These are phyloP conservation scores for Codiaeum variegatum DNA, from an alignment of 441 rosid species.

Conservation along the genomic window DNA sequence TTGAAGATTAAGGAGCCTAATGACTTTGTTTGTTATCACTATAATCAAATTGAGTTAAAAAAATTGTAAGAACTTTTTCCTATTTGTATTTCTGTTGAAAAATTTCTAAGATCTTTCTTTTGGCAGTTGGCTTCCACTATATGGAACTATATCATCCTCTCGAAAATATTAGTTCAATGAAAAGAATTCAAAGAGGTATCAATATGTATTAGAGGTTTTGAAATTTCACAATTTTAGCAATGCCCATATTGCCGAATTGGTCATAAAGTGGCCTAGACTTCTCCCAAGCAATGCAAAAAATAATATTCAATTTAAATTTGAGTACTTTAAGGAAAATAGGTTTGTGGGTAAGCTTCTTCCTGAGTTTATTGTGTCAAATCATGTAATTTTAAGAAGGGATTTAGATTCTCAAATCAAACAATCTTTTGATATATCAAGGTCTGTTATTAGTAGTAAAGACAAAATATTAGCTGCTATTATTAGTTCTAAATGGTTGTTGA, in stretches of 20 bases:
- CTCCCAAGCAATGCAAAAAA: not conserved
- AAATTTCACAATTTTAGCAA: constrained; percentile 15
- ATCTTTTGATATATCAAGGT: constrained; percentile 7
- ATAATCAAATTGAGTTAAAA: too few relatives aligned
- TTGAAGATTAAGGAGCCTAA: too few relatives aligned
- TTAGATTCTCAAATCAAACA: constrained; percentile 17
- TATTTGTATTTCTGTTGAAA: too few relatives aligned
- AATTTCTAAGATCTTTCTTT: too few relatives aligned
- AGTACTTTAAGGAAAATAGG: constrained; percentile 7
- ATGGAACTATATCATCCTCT: constrained; percentile 16
- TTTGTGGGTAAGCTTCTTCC: constrained; percentile 23
- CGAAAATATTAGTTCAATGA: constrained; percentile 2
- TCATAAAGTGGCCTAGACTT: not conserved
- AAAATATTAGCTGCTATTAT: not conserved
- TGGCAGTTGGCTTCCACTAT: constrained; percentile 16
- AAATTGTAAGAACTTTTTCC: too few relatives aligned
- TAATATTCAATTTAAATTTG: constrained; percentile 14
- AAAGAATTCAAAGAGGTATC: not conserved
- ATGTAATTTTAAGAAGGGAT: not conserved
- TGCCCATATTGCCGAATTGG: constrained; percentile 12
- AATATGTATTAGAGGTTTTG: constrained; percentile 3
- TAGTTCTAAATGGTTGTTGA: constrained; percentile 1
- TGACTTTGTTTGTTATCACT: too few relatives aligned
- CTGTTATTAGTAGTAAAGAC: not conserved
- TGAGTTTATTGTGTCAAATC: constrained; percentile 12